Conservation (phyloP, 495 filamentous ascomycete species). For the Penicillium coprophilum region DNA sequence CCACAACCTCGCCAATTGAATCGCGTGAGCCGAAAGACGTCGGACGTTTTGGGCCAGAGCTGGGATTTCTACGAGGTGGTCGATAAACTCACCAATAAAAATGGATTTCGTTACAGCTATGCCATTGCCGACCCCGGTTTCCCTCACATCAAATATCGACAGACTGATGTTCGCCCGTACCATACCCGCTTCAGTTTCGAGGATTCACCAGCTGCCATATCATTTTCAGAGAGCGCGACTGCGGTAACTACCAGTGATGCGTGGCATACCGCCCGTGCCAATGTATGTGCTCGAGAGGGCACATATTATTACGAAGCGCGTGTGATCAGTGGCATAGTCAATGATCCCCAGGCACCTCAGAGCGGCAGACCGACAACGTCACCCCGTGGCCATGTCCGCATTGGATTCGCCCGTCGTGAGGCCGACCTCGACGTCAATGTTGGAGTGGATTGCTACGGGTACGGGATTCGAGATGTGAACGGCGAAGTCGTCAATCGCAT, state of each 20-base stretch:
- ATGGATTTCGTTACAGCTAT: conserved; percentile 85
- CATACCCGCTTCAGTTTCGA: conserved; percentile 84
- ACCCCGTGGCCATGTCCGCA: conserved; percentile 73
- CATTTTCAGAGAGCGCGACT: conserved; percentile 42
- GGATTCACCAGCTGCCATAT: conserved; percentile 74
- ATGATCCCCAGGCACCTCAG: conserved; percentile 24
- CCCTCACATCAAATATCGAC: conserved; percentile 82
- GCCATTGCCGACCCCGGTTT: conserved; percentile 88
- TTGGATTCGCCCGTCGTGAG: conserved; percentile 89
- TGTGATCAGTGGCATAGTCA: conserved; percentile 66
- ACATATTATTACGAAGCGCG: conserved; percentile 93
- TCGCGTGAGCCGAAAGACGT: conserved; percentile 37
- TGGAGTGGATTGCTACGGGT: conserved; percentile 94
- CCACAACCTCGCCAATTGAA: conserved; percentile 46
- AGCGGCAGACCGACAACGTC: conserved; percentile 37
- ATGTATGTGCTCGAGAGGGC: conserved; percentile 88
- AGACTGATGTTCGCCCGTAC: conserved; percentile 81
- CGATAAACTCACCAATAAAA: conserved; percentile 81
- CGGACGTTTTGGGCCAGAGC: conserved; percentile 34
- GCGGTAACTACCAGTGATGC: conserved; percentile 46
- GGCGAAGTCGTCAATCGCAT: conserved; percentile 94
- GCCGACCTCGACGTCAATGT: conserved; percentile 90
- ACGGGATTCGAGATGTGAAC: conserved; percentile 83
- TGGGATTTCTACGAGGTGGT: conserved; percentile 49
- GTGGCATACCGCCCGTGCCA: conserved; percentile 63